Evolutionary conservation across 768 basidiomycete species (phyloP).

Genomic region (Pulveroboletus sp.): DNA sequence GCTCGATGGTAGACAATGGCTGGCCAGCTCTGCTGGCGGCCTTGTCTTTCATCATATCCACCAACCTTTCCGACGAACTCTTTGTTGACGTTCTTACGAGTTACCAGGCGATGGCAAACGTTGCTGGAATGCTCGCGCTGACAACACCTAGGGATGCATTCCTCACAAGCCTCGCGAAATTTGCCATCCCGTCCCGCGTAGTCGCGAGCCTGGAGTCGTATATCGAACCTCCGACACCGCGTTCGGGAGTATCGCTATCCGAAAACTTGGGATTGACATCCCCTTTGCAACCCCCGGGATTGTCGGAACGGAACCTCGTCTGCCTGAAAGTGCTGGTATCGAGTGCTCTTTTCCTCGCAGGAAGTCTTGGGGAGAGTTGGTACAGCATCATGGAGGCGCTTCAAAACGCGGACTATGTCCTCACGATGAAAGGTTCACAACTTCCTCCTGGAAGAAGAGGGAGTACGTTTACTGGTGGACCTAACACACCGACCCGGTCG

Average conservation of each 20-base stretch:
- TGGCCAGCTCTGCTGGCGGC: slow-evolving; percentile 95
- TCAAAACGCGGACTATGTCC: slow-evolving; percentile 92
- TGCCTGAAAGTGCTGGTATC: slow-evolving; percentile 81
- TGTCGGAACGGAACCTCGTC: slow-evolving; percentile 87
- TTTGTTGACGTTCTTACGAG: slow-evolving; percentile 83
- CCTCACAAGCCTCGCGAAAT: slow-evolving; percentile 83
- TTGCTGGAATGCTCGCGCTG: slow-evolving; percentile 84
- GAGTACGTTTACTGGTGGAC: slow-evolving; percentile 31
- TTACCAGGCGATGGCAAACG: slow-evolving; percentile 80
- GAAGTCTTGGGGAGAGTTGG: slow-evolving; percentile 88
- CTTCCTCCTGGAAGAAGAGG: slow-evolving; percentile 29
- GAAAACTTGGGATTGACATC: slow-evolving; percentile 63
- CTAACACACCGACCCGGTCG: slow-evolving; percentile 35
- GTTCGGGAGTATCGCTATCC: slow-evolving; percentile 52
- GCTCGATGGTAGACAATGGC: slow-evolving; percentile 76
- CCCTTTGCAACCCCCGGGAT: slow-evolving; percentile 55
- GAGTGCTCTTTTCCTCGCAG: slow-evolving; percentile 76
- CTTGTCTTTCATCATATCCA: slow-evolving; percentile 82
- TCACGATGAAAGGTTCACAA: slow-evolving; percentile 55
- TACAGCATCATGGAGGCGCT: slow-evolving; percentile 84
- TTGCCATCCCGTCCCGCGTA: slow-evolving; percentile 85
- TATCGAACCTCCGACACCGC: slow-evolving; percentile 52
- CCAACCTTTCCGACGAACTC: slow-evolving; percentile 87
- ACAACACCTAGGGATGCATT: slow-evolving; percentile 90
- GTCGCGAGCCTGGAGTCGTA: slow-evolving; percentile 76